These are phyloP conservation scores for Fusarium falciforme DNA, from an alignment of 2,329 filamentous ascomycete genomes.

Conservation along the genomic window DNA sequence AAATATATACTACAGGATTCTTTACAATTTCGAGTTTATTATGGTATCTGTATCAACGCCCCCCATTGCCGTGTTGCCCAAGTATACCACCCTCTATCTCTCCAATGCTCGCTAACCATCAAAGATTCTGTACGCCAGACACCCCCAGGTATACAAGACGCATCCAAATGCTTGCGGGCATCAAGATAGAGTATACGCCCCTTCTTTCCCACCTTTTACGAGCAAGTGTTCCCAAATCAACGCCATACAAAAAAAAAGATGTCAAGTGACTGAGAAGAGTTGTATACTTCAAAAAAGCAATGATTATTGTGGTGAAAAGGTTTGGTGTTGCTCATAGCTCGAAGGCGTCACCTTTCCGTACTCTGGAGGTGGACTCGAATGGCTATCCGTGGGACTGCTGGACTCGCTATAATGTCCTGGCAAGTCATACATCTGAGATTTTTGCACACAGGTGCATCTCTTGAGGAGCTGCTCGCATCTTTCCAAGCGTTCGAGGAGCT, in stretches of 20 bases:
- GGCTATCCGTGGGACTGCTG: conserved; percentile 24
- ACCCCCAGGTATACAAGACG: not conserved
- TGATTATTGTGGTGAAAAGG: not conserved
- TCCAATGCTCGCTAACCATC: not conserved
- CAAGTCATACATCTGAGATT: conserved; percentile 19
- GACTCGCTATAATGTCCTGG: conserved; percentile 16
- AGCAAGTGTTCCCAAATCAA: not conserved
- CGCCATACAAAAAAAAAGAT: not conserved
- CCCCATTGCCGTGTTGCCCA: not conserved
- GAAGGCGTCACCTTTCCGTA: conserved; percentile 16
- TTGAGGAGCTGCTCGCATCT: conserved; percentile 31
- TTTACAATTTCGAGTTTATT: not conserved
- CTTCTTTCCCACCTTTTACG: not conserved
- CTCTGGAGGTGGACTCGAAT: conserved; percentile 26
- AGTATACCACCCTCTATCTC: not conserved
- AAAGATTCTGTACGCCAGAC: not conserved
- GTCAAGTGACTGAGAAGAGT: not conserved
- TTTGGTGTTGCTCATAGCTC: not conserved
- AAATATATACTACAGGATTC: not conserved
- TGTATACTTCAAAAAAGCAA: not conserved
- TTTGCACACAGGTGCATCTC: conserved; percentile 33
- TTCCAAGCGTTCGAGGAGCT: conserved; percentile 26
- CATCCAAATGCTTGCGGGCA: not conserved
- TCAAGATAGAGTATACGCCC: conserved; percentile 1
- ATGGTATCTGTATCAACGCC: not conserved